Base-by-base conservation (phyloP, 352 stramenopile species). In the Blastocystis hominis region DNA sequence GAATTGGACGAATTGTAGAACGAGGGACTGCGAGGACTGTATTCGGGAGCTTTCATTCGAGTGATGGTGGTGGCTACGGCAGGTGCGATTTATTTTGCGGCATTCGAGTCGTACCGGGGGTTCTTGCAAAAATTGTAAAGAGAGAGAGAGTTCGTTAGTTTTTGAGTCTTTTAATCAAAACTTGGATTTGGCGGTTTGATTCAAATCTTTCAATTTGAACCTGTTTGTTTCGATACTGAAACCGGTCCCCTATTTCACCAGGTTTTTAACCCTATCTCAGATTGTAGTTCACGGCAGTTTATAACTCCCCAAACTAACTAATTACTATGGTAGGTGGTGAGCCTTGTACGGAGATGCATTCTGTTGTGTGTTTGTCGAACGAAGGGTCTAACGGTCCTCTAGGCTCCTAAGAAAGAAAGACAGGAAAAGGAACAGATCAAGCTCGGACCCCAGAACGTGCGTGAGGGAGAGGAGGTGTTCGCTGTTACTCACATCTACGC, bases 401-500 rank as follows among this genome's bases (percentile, higher is more conserved):
- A 80, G 76, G 76, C 76, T n/a, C 76, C 76, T 50, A 86, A 75
- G 53, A 86, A 89, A 81, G 89, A 91, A 89, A 89, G 88, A 81
- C 50, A 94, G 92, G 93, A 95, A 91, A 93, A 96, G 92, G 94
- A 96, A 91, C 92, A 95, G 89, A 93, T 93, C 78, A 95, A 93
- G 88, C 93, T 97, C 59, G 94, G 93, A 89, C 94, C 94, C 80
- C 76, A 86, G 63, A 95, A 96, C 90, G 91, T 97, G 70, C 93
- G 94, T 88, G 96, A 98, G 89, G 96, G 96, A 86, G 96, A 99
- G 92, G 92, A 98, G 91, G 95, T 99, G 80, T 99, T 99, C 90
- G 97, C 94, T 81, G 96, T 99, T 76, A 96, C 96, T 64, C 97
- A 99, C 93, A 98, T 99, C 91, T 99, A 98, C 91, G 97, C 97